Evolutionary conservation across 352 stramenopile genomes (phyloP).

Genomic region (Blastocystis sp.): DNA sequence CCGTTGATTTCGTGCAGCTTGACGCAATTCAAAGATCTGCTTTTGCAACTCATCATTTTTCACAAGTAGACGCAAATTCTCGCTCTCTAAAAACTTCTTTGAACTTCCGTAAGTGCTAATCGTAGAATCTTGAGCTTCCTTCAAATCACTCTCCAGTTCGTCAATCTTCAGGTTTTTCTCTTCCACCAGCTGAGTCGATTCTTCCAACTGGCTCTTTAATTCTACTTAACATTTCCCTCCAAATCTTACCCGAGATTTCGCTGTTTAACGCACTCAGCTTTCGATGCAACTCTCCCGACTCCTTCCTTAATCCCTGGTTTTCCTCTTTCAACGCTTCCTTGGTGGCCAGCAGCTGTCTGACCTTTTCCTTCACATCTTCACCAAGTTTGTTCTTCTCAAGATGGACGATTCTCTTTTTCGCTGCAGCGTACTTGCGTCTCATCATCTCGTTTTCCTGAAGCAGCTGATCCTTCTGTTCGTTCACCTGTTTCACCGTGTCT

Average conservation of each 20-base stretch:
- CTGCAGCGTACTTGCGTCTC: not conserved
- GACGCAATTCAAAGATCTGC: not conserved
- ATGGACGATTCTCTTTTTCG: not conserved
- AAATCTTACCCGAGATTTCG: not conserved
- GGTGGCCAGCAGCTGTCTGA: not conserved
- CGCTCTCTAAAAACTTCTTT: not conserved
- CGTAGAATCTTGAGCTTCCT: not conserved
- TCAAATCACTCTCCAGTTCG: constrained; percentile 14
- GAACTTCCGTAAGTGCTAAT: not conserved
- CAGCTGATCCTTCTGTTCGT: not conserved
- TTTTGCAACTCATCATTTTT: constrained; percentile 43
- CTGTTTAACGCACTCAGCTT: not conserved
- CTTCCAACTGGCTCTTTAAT: not conserved
- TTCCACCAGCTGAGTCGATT: not conserved
- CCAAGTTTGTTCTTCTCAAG: constrained; percentile 41
- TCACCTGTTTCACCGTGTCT: not conserved
- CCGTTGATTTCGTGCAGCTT: not conserved
- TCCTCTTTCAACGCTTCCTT: constrained; percentile 23
- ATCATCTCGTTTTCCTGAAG: not conserved
- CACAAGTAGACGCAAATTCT: constrained; percentile 25
- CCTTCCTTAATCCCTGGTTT: not conserved
- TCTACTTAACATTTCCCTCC: not conserved
- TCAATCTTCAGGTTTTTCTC: constrained; percentile 36
- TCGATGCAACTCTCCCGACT: not conserved
- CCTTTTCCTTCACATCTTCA: not conserved